phyloP scores from a whole-genome alignment of 73 alveolate species.

The Blepharisma japonicum region DNA sequence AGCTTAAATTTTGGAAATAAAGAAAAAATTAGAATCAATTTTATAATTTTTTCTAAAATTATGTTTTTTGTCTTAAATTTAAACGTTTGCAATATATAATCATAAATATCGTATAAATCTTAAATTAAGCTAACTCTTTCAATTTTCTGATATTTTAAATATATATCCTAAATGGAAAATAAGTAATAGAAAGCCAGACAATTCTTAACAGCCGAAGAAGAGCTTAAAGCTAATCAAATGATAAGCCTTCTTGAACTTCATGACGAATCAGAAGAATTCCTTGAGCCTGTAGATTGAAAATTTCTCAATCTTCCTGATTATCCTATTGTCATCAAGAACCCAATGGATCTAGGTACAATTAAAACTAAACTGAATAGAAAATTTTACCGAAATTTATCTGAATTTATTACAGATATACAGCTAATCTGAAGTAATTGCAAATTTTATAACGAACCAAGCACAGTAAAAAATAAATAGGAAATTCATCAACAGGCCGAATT shows the following conservation, averaged over 20 bases:
- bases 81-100: too few species aligned
- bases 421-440: conserved; percentile 65
- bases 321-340: conserved; percentile 50
- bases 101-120: too few species aligned
- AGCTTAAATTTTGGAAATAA: too few species aligned
- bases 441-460: conserved; percentile 33
- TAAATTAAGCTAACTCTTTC: too few species aligned
- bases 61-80: too few species aligned
- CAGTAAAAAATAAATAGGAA: conserved; percentile 32
- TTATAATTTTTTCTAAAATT: too few species aligned
- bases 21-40: too few species aligned
- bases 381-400: conserved; percentile 38
- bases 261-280: conserved; percentile 66
- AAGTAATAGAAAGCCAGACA: too few species aligned
- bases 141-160: too few species aligned
- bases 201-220: not conserved
- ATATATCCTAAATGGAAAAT: too few species aligned
- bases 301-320: conserved; percentile 46
- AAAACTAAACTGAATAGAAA: conserved; percentile 38
- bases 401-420: conserved; percentile 45
- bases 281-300: conserved; percentile 76
- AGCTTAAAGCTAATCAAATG: not conserved
- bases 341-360: conserved; percentile 61
- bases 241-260: conserved; percentile 25
- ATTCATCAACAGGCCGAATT: not conserved